These are phyloP conservation scores for Xylaria grammica DNA, from an alignment of 495 filamentous ascomycete genomes.

Conservation along the genomic window DNA sequence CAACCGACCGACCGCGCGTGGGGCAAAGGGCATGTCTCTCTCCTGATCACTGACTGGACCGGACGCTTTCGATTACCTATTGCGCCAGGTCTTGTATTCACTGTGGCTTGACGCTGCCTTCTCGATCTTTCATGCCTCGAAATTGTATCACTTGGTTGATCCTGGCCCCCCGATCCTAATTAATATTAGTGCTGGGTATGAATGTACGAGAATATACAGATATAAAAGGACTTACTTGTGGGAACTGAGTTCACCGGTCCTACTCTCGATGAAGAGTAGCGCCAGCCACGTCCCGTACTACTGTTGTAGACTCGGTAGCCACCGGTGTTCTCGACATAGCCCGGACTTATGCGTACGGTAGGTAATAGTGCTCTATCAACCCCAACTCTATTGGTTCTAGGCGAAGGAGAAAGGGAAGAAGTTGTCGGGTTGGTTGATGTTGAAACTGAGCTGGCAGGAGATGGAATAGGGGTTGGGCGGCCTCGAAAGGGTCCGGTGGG, in stretches of 20 bases:
- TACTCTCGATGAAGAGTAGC: neutral
- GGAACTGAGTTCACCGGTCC: neutral
- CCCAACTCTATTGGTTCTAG: neutral
- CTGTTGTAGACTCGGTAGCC: constrained; percentile 3
- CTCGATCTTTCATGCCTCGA: too few species aligned
- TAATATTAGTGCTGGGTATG: too few species aligned
- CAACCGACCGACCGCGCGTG: too few species aligned
- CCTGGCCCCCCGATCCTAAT: too few species aligned
- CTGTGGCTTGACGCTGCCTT: too few species aligned
- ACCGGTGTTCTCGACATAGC: neutral
- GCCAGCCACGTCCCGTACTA: constrained; percentile 5
- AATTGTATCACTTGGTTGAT: too few species aligned
- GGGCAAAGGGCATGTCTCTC: too few species aligned
- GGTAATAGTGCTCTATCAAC: neutral
- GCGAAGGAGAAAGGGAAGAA: neutral
- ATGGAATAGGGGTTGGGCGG: neutral
- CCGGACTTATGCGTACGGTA: neutral
- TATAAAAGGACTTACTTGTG: neutral
- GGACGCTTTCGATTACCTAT: too few species aligned
- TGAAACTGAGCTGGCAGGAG: neutral
- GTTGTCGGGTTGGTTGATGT: neutral
- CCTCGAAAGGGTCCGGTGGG: neutral
- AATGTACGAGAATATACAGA: too few species aligned
- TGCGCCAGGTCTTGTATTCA: too few species aligned
- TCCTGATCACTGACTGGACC: too few species aligned